These are phyloP conservation scores for Fusarium compactum DNA, from an alignment of 2,329 filamentous ascomycete species.

Conservation along the genomic window DNA sequence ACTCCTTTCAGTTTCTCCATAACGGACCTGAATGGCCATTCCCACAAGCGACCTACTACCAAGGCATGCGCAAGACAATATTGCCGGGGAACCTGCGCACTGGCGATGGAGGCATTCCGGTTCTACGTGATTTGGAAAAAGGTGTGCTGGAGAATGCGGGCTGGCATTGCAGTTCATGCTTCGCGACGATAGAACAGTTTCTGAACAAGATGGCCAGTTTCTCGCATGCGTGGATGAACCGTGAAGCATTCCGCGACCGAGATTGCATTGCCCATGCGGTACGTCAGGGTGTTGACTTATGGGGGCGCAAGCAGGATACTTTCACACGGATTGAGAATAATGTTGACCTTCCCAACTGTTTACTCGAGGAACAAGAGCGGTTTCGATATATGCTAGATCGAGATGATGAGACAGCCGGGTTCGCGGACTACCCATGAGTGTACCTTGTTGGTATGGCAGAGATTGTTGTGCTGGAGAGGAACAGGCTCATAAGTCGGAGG, in stretches of 20 bases:
- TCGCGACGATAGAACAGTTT: slow-evolving; percentile 66
- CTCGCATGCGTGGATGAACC: slow-evolving; percentile 67
- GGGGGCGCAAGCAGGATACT: slow-evolving; percentile 61
- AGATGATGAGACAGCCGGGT: slow-evolving; percentile 61
- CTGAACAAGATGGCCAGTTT: slow-evolving; percentile 68
- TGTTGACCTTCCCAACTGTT: slow-evolving; percentile 63
- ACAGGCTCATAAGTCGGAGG: neutral
- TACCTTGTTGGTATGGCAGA: neutral
- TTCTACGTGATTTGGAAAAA: slow-evolving; percentile 57
- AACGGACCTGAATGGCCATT: slow-evolving; percentile 62
- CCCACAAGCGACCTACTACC: slow-evolving; percentile 70
- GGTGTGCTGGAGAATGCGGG: slow-evolving; percentile 62
- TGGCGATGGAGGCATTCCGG: slow-evolving; percentile 56
- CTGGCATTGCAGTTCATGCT: slow-evolving; percentile 74
- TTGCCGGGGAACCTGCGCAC: slow-evolving; percentile 66
- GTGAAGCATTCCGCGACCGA: slow-evolving; percentile 59
- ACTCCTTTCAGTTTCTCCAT: slow-evolving; percentile 66
- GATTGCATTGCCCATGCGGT: slow-evolving; percentile 64
- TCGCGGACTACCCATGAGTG: slow-evolving; percentile 58
- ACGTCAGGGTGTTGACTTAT: slow-evolving; percentile 65
- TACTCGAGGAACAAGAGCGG: slow-evolving; percentile 55
- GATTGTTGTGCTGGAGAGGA: neutral
- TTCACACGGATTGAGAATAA: slow-evolving; percentile 65
- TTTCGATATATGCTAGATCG: slow-evolving; percentile 61
- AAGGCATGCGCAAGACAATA: slow-evolving; percentile 58